These are phyloP conservation scores for Westerdykella ornata DNA, from an alignment of 2,329 filamentous ascomycete genomes.

Conservation along the genomic window DNA sequence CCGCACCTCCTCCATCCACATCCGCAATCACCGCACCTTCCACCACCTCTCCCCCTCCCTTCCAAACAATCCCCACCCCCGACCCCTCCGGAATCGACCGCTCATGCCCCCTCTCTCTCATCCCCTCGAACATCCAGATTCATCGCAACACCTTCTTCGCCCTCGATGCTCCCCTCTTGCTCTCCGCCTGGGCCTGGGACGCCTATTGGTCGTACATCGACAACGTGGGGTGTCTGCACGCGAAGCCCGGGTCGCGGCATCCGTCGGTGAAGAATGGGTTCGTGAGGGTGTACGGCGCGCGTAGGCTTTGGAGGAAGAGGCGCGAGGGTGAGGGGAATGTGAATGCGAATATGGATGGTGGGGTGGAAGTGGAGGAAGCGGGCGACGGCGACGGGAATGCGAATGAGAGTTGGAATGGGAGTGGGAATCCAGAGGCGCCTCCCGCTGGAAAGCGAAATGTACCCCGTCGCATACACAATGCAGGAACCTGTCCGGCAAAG, in stretches of 20 bases:
- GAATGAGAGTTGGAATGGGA: too few relatives aligned
- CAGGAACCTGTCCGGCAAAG: conserved; percentile 16
- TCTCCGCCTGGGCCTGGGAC: conserved; percentile 13
- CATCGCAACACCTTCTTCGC: conserved; percentile 15
- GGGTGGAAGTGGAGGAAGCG: too few relatives aligned
- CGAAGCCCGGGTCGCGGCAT: conserved; percentile 4
- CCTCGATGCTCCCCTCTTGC: conserved; percentile 14
- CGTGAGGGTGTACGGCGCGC: conserved; percentile 14
- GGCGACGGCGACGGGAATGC: too few relatives aligned
- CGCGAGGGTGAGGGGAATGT: too few relatives aligned
- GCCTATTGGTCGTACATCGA: conserved; percentile 18
- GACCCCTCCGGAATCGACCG: conserved; percentile 1
- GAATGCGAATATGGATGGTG: too few relatives aligned
- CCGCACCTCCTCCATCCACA: too few relatives aligned
- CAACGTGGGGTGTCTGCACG: conserved; percentile 18
- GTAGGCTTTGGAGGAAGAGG: conserved; percentile 10
- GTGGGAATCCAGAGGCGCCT: too few relatives aligned
- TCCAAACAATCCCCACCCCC: neutral
- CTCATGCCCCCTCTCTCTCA: conserved; percentile 8
- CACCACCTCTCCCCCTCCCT: too few relatives aligned
- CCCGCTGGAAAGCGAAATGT: too few relatives aligned
- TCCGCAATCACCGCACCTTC: too few relatives aligned
- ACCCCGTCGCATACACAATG: too few relatives aligned
- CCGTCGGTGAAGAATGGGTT: conserved; percentile 5
- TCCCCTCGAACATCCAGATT: conserved; percentile 13